Conservation (phyloP, 768 basidiomycete genomes). For the Phylloporus sp. region DNA sequence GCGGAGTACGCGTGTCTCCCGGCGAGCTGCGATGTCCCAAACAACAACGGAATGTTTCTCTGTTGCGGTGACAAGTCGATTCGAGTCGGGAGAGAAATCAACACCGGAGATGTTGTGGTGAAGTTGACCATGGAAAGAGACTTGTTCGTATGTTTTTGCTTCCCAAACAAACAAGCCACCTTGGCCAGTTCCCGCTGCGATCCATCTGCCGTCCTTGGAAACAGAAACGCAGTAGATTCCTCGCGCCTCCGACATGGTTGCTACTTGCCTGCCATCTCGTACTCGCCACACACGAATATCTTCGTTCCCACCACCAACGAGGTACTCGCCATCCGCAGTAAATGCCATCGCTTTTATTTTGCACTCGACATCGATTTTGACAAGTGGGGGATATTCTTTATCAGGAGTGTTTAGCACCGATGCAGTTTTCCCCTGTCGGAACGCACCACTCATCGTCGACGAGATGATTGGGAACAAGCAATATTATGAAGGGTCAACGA, state of each 20-base stretch:
- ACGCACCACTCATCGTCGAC: too few relatives aligned
- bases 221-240: background rate
- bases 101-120: background rate
- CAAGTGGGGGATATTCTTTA: too few relatives aligned
- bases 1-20: background rate
- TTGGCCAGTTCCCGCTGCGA: background rate
- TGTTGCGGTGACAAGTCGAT: background rate
- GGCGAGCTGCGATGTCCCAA: background rate
- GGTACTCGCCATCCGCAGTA: background rate
- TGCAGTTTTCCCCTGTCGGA: too few relatives aligned
- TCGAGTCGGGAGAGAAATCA: slow-evolving; percentile 2
- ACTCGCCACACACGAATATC: background rate
- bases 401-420: too few relatives aligned
- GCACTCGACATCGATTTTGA: too few relatives aligned
- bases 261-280: background rate
- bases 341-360: background rate
- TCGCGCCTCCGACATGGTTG: background rate
- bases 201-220: slow-evolving; percentile 1
- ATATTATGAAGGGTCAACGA: too few relatives aligned
- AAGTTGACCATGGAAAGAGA: background rate
- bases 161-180: background rate
- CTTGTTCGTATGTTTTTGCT: background rate
- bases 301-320: background rate
- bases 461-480: too few relatives aligned
- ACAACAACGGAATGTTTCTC: background rate